These are phyloP conservation scores for Erodium trifolium DNA, from an alignment of 441 rosid species.

Conservation along the genomic window DNA sequence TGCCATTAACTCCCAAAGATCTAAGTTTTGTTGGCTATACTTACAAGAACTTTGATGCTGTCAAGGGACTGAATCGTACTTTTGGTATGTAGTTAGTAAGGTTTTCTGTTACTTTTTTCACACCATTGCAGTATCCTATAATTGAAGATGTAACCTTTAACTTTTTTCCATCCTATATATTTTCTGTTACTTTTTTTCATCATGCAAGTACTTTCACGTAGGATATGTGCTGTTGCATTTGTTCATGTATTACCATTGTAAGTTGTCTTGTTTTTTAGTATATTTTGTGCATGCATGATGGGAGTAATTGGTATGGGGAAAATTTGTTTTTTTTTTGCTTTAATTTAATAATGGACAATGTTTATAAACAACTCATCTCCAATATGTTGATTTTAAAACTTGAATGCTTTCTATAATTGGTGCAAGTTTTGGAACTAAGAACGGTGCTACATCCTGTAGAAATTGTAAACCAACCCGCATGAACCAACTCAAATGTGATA, in stretches of 20 bases:
- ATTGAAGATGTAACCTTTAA: background rate
- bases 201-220: slow-evolving; percentile 1
- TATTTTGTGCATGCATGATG: background rate
- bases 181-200: background rate
- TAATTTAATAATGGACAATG: background rate
- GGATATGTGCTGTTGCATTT: background rate
- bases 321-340: background rate
- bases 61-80: slow-evolving; percentile 60
- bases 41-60: slow-evolving; percentile 93
- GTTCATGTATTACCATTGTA: background rate
- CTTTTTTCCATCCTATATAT: too few species aligned
- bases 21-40: slow-evolving; percentile 96
- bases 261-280: background rate
- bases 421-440: background rate
- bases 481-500: background rate
- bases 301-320: background rate
- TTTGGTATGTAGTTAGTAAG: slow-evolving; percentile 41
- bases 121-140: background rate
- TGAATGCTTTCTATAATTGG: background rate
- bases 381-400: background rate
- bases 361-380: too few species aligned
- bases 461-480: background rate
- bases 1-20: slow-evolving; percentile 77
- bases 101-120: slow-evolving; percentile 10
- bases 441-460: background rate